Conservation (phyloP, 1,284 basidiomycete genomes). For the Xerocomus nothofagi region DNA sequence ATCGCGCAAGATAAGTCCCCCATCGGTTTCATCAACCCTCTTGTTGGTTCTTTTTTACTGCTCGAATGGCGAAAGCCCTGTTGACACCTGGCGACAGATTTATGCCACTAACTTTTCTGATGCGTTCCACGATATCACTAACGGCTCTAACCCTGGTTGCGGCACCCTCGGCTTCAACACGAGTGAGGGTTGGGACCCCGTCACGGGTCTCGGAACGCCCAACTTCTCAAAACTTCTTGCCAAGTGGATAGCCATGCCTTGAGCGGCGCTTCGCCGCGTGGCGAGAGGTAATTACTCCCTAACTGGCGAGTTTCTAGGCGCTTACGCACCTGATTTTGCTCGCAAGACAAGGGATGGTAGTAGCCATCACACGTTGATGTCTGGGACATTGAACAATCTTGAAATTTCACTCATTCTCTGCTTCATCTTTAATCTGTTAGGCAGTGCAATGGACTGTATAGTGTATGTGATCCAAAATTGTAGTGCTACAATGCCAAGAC, state of each 20-base stretch:
- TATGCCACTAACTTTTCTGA: constrained; percentile 24
- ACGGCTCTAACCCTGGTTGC: constrained; percentile 45
- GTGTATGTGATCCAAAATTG: too few species aligned
- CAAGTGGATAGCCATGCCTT: constrained; percentile 23
- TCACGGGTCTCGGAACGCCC: constrained; percentile 41
- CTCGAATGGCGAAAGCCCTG: background rate
- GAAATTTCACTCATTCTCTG: too few species aligned
- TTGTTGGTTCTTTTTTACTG: constrained; percentile 20
- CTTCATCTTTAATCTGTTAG: too few species aligned
- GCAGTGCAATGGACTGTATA: too few species aligned
- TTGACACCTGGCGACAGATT: constrained; percentile 21
- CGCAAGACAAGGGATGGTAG: too few species aligned
- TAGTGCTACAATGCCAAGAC: too few species aligned
- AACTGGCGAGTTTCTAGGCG: too few species aligned
- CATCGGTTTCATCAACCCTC: constrained; percentile 43
- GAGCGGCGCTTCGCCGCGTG: too few species aligned
- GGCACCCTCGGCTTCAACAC: constrained; percentile 40
- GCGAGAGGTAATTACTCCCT: too few species aligned
- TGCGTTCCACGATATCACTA: constrained; percentile 45
- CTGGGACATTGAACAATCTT: too few species aligned
- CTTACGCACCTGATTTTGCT: too few species aligned
- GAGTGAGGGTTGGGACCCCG: constrained; percentile 41
- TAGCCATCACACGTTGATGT: too few species aligned
- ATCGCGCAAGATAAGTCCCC: constrained; percentile 38
- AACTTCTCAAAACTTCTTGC: constrained; percentile 28